A percentile compares a stretch with the other conserved stretches of the same genome.
phyloP scores from a whole-genome alignment of 305 asterid species.

The Fraxinus paxiana region DNA sequence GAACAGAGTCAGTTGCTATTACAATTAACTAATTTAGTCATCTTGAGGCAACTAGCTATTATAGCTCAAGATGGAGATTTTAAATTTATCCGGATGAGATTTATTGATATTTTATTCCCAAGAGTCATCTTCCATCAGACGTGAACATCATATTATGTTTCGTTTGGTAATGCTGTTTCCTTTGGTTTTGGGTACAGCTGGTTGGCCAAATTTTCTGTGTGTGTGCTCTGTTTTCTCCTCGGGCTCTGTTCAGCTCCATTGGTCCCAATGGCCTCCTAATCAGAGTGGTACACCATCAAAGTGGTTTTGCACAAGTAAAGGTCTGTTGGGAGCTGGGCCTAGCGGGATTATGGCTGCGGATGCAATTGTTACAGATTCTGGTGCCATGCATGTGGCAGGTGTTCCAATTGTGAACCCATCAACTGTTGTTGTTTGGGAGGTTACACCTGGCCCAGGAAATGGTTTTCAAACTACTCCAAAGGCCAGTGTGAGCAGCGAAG shows the following conservation, averaged over 20 bases:
- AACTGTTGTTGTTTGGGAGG: conserved; percentile 99
- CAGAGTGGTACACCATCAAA: conserved; percentile 62
- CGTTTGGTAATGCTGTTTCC: neutral
- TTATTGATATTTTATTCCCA: neutral
- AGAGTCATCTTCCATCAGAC: neutral
- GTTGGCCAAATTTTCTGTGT: conserved; percentile 97
- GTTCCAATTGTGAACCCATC: conserved; percentile 98
- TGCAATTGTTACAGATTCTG: conserved; percentile 93
- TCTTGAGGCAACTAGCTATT: neutral
- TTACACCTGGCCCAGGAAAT: conserved; percentile 93
- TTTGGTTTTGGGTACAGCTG: conserved; percentile 60
- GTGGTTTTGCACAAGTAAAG: conserved; percentile 99
- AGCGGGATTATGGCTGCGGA: conserved; percentile 99
- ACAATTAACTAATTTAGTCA: neutral
- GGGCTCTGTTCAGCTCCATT: conserved; percentile 94
- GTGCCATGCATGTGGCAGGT: conserved; percentile 98
- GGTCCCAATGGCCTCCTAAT: conserved; percentile 95
- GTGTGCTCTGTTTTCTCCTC: conserved; percentile 98
- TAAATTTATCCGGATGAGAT: neutral
- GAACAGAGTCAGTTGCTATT: neutral
- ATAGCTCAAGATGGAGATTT: neutral
- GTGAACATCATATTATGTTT: neutral
- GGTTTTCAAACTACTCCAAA: conserved; percentile 94
- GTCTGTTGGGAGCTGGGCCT: conserved; percentile 98
- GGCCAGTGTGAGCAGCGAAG: conserved; percentile 60